Conservation (phyloP, 768 basidiomycete genomes). For the Russula vinacea region DNA sequence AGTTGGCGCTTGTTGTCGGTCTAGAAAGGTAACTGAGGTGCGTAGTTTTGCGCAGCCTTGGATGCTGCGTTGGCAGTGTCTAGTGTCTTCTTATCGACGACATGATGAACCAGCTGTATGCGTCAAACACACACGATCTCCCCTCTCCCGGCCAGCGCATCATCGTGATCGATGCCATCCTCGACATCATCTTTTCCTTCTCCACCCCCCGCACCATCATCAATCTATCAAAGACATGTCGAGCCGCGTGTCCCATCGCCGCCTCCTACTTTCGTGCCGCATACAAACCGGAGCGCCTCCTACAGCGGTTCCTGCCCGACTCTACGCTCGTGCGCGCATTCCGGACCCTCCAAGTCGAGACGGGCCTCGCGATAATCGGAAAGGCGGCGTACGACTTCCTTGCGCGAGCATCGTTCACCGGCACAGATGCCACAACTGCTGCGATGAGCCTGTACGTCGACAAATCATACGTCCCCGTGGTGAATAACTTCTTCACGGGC, state of each 20-base stretch:
- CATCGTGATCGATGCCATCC: constrained; percentile 44
- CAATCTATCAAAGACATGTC: constrained; percentile 19
- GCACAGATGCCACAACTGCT: neutral
- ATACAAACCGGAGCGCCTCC: constrained; percentile 21
- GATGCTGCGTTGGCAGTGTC: neutral
- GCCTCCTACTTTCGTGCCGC: constrained; percentile 25
- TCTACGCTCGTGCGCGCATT: neutral
- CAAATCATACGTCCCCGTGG: neutral
- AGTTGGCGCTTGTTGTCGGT: neutral
- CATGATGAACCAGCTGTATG: neutral
- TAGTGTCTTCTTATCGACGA: constrained; percentile 10
- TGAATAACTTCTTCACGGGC: constrained; percentile 11
- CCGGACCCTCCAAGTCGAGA: constrained; percentile 18
- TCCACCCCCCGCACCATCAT: constrained; percentile 48
- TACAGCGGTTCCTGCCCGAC: constrained; percentile 12
- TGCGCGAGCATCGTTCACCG: neutral
- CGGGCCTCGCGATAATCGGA: constrained; percentile 7
- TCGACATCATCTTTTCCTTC: constrained; percentile 50
- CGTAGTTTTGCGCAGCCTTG: neutral
- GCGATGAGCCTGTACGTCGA: constrained; percentile 19
- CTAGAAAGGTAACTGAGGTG: constrained; percentile 1
- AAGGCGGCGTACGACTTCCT: constrained; percentile 19
- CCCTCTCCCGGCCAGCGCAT: constrained; percentile 68
- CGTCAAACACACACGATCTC: neutral
- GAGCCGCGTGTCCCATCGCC: constrained; percentile 18